phyloP scores from a whole-genome alignment of 1,139 yeast genomes.

The Geotrichum fermentans region DNA sequence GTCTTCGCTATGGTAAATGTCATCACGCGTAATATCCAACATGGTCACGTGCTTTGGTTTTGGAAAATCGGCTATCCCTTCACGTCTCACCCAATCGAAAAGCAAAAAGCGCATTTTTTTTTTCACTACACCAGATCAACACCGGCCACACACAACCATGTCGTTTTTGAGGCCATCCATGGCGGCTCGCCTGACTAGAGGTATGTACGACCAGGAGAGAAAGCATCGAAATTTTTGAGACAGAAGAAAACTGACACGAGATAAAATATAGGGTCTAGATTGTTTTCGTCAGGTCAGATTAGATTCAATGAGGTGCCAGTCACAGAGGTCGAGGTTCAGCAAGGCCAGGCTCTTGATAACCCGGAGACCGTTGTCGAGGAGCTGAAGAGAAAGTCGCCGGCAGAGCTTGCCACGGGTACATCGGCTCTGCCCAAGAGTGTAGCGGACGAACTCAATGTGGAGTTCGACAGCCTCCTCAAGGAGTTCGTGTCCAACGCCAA shows the following conservation, averaged over 20 bases:
- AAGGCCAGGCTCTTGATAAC: not conserved
- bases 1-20: too few relatives aligned
- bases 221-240: not conserved
- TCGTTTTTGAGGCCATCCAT: conserved; percentile 13
- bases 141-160: not conserved
- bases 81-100: not conserved
- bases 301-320: conserved; percentile 1
- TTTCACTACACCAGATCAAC: not conserved
- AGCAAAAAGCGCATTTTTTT: not conserved
- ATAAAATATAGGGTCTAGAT: conserved; percentile 5
- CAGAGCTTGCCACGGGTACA: not conserved
- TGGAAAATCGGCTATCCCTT: not conserved
- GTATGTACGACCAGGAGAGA: not conserved
- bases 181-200: conserved; percentile 15
- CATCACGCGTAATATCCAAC: not conserved
- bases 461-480: conserved; percentile 30
- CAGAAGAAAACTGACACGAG: not conserved
- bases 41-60: not conserved
- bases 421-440: conserved; percentile 3
- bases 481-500: conserved; percentile 35
- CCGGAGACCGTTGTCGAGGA: conserved; percentile 9
- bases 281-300: conserved; percentile 6
- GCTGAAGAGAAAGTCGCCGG: conserved; percentile 3
- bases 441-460: conserved; percentile 27
- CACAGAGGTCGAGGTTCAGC: not conserved